Evolutionary conservation across 495 filamentous ascomycete genomes (phyloP), one percentile per base, ranked within the genome.

Genomic region (Paragyromitra xinjiangensis): DNA sequence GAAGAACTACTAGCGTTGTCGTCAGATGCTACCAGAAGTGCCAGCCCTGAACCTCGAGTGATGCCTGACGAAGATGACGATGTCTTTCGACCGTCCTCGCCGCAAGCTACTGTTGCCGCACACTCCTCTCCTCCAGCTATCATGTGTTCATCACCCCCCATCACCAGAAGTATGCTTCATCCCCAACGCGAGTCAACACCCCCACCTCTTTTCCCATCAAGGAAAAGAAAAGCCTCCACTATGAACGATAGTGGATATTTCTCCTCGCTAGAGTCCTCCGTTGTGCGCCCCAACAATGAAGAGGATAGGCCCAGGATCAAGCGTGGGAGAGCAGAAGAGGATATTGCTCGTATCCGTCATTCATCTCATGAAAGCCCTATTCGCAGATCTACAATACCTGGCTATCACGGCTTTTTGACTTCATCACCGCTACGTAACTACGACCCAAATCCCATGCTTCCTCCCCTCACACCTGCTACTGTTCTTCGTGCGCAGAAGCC

Each of bases 241-340:
- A 90, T 97, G 85, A 94, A 97, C 78, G 95, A 99, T 80, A 97
- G 94, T 83, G 95, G 95, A 11, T 99, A 98, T 83, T 97, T 97
- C 80, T 99, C 95, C 1, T 98, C 95, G 0, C 85, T 99, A n/a
- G 95, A 98, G 56, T 98, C 95, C 0, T 98, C 95, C 0, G 93
- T 87, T n/a, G 87, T 93, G 78, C 88, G 94, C 42, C 90, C 91
- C 37, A 89, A 89, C 65, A 85, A 84, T 68, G 89, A 89, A 1
- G 93, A 91, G 40, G 92, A 93, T 56, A 91, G 91, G 16, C 92
- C 90, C 40, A 89, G 90, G 62, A 89, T 94, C 68, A 97, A 94
- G 84, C 89, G 93, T 66, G 95, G 95, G 26, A 91, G 95, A 56
- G 92, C 95, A 11, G 95, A 98, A 81, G 95, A 95, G 78, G 95